Percentiles rank a stretch among this genome's conserved stretches.
These are phyloP conservation scores for Quercus lobata DNA, from an alignment of 331 rosid species.

Conservation along the genomic window DNA sequence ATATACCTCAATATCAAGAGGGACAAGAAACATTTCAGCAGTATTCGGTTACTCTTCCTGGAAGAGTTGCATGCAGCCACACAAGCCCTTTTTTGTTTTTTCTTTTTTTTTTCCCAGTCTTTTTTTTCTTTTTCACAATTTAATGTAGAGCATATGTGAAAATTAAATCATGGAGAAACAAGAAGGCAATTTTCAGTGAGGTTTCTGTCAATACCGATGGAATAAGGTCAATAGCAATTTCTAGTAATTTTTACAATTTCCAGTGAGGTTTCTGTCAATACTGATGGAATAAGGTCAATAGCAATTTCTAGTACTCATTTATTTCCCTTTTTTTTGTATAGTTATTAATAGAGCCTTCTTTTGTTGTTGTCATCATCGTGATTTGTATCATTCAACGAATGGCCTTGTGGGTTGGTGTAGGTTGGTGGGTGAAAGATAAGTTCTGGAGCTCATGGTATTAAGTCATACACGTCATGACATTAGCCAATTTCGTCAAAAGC, in stretches of 20 bases:
- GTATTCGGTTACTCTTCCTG: background rate
- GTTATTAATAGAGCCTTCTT: too few species aligned
- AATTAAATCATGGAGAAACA: background rate
- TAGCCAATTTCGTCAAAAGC: too few species aligned
- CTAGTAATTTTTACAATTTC: background rate
- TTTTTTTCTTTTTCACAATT: slow-evolving; percentile 7
- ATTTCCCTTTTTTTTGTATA: too few species aligned
- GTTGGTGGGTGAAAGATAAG: background rate
- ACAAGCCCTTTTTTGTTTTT: background rate
- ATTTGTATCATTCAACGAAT: background rate
- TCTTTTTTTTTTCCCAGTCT: too few species aligned
- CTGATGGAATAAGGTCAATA: slow-evolving; percentile 16
- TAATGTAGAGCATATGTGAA: background rate
- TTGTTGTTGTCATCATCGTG: too few species aligned
- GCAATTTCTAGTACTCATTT: background rate
- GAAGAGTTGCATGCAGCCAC: background rate
- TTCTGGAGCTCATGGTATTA: background rate
- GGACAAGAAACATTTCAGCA: slow-evolving; percentile 2
- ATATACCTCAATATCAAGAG: slow-evolving; percentile 17
- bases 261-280: slow-evolving; percentile 4
- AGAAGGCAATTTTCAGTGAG: background rate
- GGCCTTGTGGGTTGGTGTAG: background rate
- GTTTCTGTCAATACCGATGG: slow-evolving; percentile 12
- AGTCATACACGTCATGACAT: too few species aligned
- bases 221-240: slow-evolving; percentile 5